phyloP scores from a whole-genome alignment of 2,329 filamentous ascomycete genomes.

The Fusarium xylarioides region DNA sequence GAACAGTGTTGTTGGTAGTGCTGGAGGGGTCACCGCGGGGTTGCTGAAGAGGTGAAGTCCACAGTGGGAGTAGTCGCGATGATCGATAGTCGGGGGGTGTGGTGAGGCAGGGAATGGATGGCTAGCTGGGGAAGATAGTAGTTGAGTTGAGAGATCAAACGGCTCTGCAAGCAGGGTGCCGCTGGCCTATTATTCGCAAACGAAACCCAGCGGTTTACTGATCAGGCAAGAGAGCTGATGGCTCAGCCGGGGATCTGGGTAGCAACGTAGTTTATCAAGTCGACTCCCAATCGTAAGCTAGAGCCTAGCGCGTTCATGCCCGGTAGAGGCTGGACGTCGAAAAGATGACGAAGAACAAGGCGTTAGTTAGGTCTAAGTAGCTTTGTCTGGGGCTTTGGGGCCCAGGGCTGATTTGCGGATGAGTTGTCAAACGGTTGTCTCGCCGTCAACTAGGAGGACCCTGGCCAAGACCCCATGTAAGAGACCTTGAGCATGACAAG shows the following conservation, averaged over 20 bases:
- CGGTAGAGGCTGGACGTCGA: slow-evolving; percentile 39
- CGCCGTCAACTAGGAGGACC: slow-evolving; percentile 53
- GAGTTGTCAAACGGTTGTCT: slow-evolving; percentile 51
- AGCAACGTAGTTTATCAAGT: slow-evolving; percentile 45
- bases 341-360: slow-evolving; percentile 44
- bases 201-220: slow-evolving; percentile 40
- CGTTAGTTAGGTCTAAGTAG: slow-evolving; percentile 42
- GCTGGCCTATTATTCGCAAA: slow-evolving; percentile 43
- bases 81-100: slow-evolving; percentile 39
- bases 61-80: slow-evolving; percentile 40
- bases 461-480: slow-evolving; percentile 49
- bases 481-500: slow-evolving; percentile 52
- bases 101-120: slow-evolving; percentile 41
- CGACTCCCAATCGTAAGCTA: slow-evolving; percentile 44
- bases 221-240: slow-evolving; percentile 44
- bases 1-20: slow-evolving; percentile 18
- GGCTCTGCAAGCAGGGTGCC: slow-evolving; percentile 41
- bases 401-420: slow-evolving; percentile 45
- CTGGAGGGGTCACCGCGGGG: slow-evolving; percentile 43
- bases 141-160: slow-evolving; percentile 38
- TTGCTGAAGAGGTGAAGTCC: slow-evolving; percentile 33
- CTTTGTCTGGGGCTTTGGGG: slow-evolving; percentile 43
- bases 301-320: slow-evolving; percentile 45
- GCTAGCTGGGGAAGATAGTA: slow-evolving; percentile 39
- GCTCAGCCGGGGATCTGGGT: slow-evolving; percentile 43